Base-by-base conservation (phyloP, 1,284 basidiomycete species). In the Macrocybe sp. region DNA sequence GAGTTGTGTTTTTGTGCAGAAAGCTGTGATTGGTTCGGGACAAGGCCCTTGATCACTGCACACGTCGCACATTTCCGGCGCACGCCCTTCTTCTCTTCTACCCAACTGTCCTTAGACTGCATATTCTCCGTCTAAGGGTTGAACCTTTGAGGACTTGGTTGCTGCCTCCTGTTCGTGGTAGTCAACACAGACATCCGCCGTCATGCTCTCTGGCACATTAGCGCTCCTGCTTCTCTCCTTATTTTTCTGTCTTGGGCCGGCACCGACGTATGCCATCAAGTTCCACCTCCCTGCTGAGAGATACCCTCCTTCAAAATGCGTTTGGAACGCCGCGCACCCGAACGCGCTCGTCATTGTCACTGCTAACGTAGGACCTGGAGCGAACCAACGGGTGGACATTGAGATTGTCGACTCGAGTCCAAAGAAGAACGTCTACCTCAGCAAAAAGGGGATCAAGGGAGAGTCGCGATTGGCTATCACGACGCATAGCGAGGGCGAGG, bases 391-490 rank as follows among this genome's bases (percentile, higher is more conserved):
- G 14, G 76, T 97, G 37, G 96, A 99, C 72, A 79, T 99, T 54
- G 92, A 97, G 63, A 93, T 99, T 53, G 72, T 97, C 46, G 97
- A 99, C 69, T 92, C 92, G 8, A 88, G 85, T 45, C 75, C 85
- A 41, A 81, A 88, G 63, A 83, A 85, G 62, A 98, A 97, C 65
- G 81, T 96, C 12, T 99, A 98, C 67, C 74, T 97, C 56, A 85
- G 80, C 62, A 98, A 98, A 74, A 85, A 77, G 67, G 83, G 81
- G 47, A 89, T 99, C 60, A 87, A 84, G 50, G 89, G 83, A 7
- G 96, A 99, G 75, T 92, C 94, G 12, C 77, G 96, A 54, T 75
- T 98, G 52, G 97, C 96, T 4, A 81, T 99, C 58, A 99, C 96
- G 11, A 89, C 94, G 9, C 96, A 98, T 67, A 80, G 84, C 31